Evolutionary conservation across 345 rosid genomes (phyloP), one percentile per base, ranked within the genome.

Genomic region (Syzygium oleosum): DNA sequence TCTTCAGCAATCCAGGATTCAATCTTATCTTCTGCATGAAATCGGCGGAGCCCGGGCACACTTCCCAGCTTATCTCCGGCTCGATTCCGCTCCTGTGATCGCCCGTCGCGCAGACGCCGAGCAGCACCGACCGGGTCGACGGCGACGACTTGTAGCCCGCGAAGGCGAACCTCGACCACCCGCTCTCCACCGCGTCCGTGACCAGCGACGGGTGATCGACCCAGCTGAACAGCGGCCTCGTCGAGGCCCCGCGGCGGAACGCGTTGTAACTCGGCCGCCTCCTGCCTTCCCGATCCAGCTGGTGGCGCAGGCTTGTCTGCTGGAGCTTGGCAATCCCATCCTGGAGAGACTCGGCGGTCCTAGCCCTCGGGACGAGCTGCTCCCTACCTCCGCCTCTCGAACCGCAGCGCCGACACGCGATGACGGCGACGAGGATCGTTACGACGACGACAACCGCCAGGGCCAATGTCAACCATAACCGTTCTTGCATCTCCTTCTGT

Each of bases 161-260:
- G 87, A 97, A 97, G 16, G 95, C 98, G 73, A 97, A 97, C 89
- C 97, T 89, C 5, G 97, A 93, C 99, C 99, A 97, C 12, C 99
- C 99, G 86, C 94, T 95, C 85, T 97, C 98, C 8, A 94, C 95
- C 0, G 98, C 98, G 85, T 96, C 98, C 3, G 95, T 91, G 27
- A 96, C 88, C 29, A 95, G 93, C 22, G 93, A 89, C 4, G 98
- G 99, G 88, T 97, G 94, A 87, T 96, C 99, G 61, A 92, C 87
- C 99, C 99, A 97, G 86, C 31, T 90, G 90, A 97, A 97, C 84
- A 95, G 85, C 85, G 91, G 91, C 52, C 90, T 89, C n/a, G 90
- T 79, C 4, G 91, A 86, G 68, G 43, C 89, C 49, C 92, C 94
- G 1, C 94, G 93, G 34, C 95, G 92, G 78, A 94, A 90, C 73